Conservation (phyloP, 345 rosid species). For the Bretschneidera sinensis region DNA sequence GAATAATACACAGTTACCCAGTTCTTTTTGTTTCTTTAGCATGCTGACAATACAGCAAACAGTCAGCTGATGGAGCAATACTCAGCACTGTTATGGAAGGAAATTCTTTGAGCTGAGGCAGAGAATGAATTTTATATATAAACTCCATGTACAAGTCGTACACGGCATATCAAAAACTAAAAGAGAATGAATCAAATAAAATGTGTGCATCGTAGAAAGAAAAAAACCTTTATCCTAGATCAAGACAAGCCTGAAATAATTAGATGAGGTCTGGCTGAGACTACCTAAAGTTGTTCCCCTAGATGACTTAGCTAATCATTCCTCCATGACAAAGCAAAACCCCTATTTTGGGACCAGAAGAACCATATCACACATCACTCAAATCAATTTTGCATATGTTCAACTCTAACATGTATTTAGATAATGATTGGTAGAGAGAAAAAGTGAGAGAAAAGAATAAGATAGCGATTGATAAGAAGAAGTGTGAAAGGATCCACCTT, state of each 20-base stretch:
- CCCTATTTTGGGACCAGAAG: background rate
- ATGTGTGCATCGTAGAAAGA: too few species aligned
- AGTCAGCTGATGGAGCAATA: background rate
- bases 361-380: background rate
- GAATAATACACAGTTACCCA: background rate
- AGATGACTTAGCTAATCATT: background rate
- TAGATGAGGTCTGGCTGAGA: background rate
- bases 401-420: background rate
- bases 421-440: too few species aligned
- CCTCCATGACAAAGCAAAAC: background rate
- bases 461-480: too few species aligned
- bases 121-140: too few species aligned
- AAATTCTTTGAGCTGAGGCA: too few species aligned
- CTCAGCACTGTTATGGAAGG: too few species aligned
- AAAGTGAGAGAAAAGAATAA: too few species aligned
- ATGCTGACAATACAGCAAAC: background rate
- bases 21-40: background rate
- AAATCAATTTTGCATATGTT: background rate
- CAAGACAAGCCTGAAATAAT: too few species aligned
- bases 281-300: background rate
- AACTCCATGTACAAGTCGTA: too few species aligned
- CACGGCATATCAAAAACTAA: too few species aligned
- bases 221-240: background rate
- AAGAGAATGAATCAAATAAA: background rate
- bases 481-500: too few species aligned